Conservation (phyloP, 371 early-diverging fungal species). For the Entomophthora muscae region DNA sequence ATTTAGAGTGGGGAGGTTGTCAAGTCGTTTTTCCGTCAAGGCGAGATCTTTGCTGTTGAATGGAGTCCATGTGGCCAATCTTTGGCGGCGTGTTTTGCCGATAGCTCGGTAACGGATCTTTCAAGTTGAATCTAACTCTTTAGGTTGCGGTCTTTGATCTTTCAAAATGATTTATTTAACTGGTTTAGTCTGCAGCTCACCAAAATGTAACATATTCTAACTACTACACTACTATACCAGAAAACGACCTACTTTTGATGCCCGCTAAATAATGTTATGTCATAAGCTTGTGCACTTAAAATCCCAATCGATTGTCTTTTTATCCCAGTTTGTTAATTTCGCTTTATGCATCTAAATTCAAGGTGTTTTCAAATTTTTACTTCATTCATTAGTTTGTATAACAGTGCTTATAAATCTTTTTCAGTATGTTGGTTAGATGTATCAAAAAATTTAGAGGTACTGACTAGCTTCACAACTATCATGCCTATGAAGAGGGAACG, state of each 20-base stretch:
- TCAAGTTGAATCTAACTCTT: neutral
- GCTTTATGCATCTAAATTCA: no score
- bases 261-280: no score
- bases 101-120: slow-evolving; percentile 15
- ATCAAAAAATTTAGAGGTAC: no score
- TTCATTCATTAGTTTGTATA: no score
- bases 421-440: no score
- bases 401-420: no score
- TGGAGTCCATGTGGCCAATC: slow-evolving; percentile 39
- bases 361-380: no score
- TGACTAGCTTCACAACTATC: no score
- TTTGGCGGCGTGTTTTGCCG: slow-evolving; percentile 19
- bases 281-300: no score
- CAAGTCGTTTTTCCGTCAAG: slow-evolving; percentile 44
- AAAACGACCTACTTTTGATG: neutral
- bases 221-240: neutral
- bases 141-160: slow-evolving; percentile 7
- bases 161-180: neutral
- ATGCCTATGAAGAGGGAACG: no score
- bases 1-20: slow-evolving; percentile 33
- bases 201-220: neutral
- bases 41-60: slow-evolving; percentile 58
- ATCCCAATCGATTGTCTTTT: no score
- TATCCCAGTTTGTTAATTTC: no score
- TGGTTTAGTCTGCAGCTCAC: neutral